phyloP scores from a whole-genome alignment of 345 rosid genomes.

The Alliaria petiolata region DNA sequence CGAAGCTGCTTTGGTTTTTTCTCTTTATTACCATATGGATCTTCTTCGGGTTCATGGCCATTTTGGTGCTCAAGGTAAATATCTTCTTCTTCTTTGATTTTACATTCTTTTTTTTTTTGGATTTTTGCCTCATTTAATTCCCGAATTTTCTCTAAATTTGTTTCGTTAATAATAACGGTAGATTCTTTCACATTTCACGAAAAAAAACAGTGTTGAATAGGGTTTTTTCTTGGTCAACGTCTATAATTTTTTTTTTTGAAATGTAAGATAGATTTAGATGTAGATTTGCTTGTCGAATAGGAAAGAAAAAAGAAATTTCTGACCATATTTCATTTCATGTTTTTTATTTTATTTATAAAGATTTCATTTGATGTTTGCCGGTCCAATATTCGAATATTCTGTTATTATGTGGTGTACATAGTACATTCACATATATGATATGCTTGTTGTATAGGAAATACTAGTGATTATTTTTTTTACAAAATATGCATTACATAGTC shows the following conservation, averaged over 20 bases:
- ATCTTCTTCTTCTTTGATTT: neutral
- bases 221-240: slow-evolving; percentile 27
- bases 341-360: neutral
- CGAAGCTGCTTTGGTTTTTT: slow-evolving; percentile 68
- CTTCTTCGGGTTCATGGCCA: slow-evolving; percentile 65
- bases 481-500: too few species aligned
- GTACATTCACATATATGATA: too few species aligned
- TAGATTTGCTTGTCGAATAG: too few species aligned
- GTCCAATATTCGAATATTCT: slow-evolving; percentile 25
- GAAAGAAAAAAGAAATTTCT: neutral
- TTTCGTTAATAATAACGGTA: neutral
- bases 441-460: too few species aligned
- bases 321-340: slow-evolving; percentile 11
- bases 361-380: neutral
- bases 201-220: neutral
- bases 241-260: slow-evolving; percentile 4
- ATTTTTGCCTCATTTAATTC: neutral
- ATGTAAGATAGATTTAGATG: neutral
- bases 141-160: neutral
- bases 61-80: slow-evolving; percentile 62
- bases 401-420: too few species aligned
- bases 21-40: slow-evolving; percentile 67
- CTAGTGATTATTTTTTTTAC: too few species aligned
- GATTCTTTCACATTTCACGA: slow-evolving; percentile 8
- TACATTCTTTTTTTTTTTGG: neutral